Base-by-base conservation (phyloP, 495 filamentous ascomycete genomes). In the Podospora tetraspora region DNA sequence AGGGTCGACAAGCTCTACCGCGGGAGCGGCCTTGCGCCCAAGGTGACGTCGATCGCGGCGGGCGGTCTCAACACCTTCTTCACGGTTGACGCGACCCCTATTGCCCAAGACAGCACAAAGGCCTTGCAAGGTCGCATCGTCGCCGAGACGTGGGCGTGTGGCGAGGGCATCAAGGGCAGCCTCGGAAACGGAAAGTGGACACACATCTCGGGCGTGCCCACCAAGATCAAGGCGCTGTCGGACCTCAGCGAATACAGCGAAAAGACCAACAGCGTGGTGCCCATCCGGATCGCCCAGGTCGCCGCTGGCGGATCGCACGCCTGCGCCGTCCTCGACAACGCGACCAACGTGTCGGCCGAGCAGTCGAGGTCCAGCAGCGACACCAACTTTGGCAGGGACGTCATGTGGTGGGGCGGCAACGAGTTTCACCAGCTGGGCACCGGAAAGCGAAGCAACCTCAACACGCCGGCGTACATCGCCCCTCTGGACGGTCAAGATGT, bases 351-450 rank as follows among this genome's bases (percentile, higher is more conserved):
- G 52, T 75, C 81, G 19, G 83, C 87, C 4, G 77, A 78, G 12
- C 73, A 81, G 7, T 74, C 79, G 8, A 83, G 80, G 12, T 83
- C 84, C 4, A 81, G 81, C 4, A 86, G 88, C 61, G 89, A 92
- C 68, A 90, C 87, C 4, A 90, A 92, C 70, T 97, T 86, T 83
- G 94, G 94, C 62, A 87, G 88, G 10, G 95, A 98, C 77, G 88
- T 91, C 2, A 75, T 97, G 7, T 96, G 89, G 85, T 99, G 94
- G 91, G 95, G 95, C 70, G 91, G 91, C 52, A 99, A 97, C 73
- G 94, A 99, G 79, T 85, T 87, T 69, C 97, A 91, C 74, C 95
- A 99, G 75, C 85, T 99, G 21, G 95, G 95, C 4, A 97, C 90
- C 4, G 94, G 95, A 43, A 94, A 88, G 82, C 80, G 94, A 68